Base-by-base conservation (phyloP, 257 asterid genomes). In the Salvia hispanica region DNA sequence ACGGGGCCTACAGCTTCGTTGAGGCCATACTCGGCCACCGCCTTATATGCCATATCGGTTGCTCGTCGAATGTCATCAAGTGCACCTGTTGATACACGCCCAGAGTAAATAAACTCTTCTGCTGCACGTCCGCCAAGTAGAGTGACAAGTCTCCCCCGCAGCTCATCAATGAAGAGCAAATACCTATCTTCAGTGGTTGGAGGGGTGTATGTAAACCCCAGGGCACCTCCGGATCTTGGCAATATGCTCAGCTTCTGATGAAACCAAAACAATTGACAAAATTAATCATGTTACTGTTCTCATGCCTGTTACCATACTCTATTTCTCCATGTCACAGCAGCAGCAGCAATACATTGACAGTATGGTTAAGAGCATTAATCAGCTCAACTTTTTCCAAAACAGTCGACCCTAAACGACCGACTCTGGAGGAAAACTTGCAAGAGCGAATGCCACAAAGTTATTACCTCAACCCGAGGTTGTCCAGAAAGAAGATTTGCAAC, bases 121-220 rank as follows among this genome's bases (percentile, higher is more conserved):
- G 99, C 99, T 55, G 99, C 99, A 64, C 99, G 97, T n/a, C 98
- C 99, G 0, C 99, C 99, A 25, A 94, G 95, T 69, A 94, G 98
- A 72, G 99, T 89, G 59, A 91, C 99, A 63, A 94, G 88, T 71
- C 96, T 95, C 62, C 99, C 99, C 6, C 96, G 96, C 85, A 94
- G 77, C 85, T 94, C 98, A 69, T 94, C 99, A 28, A 88, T 76
- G 80, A 94, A 91, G 84, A 91, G 93, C 90, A 94, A 82, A 79
- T 94, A 91, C 79, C 99, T 78, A 79, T 94, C 99, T 83, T 94
- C 97, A 15, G 4, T 79, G 64, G 95, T 83, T 60, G 98, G 99
- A 58, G 98, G 99, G 52, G 81, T 87, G 80, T 94, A 94, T 0
- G 99, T 88, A 76, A 91, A 94, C 70, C 99, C 99, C 59, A 94